Conservation (phyloP, 1,284 basidiomycete species). For the Papiliotrema laurentii region DNA sequence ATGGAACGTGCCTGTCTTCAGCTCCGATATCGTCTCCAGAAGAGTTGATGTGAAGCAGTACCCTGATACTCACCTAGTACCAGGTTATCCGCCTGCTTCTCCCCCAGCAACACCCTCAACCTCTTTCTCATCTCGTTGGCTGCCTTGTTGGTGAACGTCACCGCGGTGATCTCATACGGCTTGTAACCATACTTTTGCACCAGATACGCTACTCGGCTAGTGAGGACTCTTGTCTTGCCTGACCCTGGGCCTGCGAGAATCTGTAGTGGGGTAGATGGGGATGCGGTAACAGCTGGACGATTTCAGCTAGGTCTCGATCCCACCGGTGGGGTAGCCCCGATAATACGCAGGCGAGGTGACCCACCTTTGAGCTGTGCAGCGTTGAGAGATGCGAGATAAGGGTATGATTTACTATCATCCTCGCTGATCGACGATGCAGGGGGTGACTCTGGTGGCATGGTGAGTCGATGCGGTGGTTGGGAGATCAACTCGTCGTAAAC, state of each 20-base stretch:
- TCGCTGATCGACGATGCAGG: background rate
- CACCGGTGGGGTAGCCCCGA: no score
- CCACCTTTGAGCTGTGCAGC: slow-evolving; percentile 36
- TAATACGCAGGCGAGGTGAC: background rate
- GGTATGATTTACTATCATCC: slow-evolving; percentile 10
- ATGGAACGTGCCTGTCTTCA: slow-evolving; percentile 68
- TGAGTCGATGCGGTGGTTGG: no score
- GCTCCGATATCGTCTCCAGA: background rate
- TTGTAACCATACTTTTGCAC: slow-evolving; percentile 58
- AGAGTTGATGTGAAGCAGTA: background rate
- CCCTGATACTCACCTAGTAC: slow-evolving; percentile 52
- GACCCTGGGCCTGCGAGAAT: slow-evolving; percentile 82
- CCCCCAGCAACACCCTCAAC: slow-evolving; percentile 66
- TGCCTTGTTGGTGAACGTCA: slow-evolving; percentile 85
- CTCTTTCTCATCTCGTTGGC: slow-evolving; percentile 82
- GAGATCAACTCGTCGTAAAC: no score
- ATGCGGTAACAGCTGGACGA: slow-evolving; percentile 61
- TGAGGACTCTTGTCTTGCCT: slow-evolving; percentile 67
- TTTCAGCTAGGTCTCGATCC: background rate
- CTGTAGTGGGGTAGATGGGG: slow-evolving; percentile 63
- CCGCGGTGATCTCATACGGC: slow-evolving; percentile 67
- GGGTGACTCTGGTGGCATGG: no score
- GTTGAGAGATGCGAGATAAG: slow-evolving; percentile 37
- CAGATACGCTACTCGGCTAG: slow-evolving; percentile 71
- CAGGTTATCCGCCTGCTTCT: slow-evolving; percentile 57